Base-by-base conservation (phyloP, 202 grass and related monocot genomes). In the Bolboschoenoplectus hybrid region DNA sequence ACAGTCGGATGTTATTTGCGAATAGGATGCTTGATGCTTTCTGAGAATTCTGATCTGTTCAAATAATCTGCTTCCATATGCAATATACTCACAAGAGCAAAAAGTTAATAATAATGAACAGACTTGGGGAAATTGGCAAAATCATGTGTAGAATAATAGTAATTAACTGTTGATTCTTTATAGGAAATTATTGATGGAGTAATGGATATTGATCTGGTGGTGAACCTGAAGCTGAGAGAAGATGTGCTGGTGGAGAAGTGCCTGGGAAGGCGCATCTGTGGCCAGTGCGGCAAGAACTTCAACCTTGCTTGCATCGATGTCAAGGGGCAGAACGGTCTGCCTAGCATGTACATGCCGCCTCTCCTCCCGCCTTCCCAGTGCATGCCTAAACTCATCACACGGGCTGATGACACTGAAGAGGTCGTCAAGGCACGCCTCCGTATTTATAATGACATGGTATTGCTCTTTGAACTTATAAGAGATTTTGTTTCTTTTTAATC, bases 171-270 rank as follows among this genome's bases (percentile, higher is more conserved):
- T 75, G 17, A 63, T 62, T 26, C 3, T 71, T 8, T 71, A 88
- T 86, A 97, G 94, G 92, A 92, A 92, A 94, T 92, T 69, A 85
- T 97, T 63, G 90, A 92, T 9, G 94, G 84, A 35, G 89, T 94
- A 83, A 88, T 86, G 0, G 90, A 97, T 45, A 94, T 97, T 69
- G 94, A 97, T 84, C 91, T 97, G 88, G 94, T 97, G 5, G 89
- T 97, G 64, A 97, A 97, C 86, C 87, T 97, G 62, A 97, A 97
- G 88, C 77, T 97, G 69, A 90, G 91, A 81, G 90, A 97, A 89
- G 91, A 97, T 75, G 85, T 97, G 16, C 76, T 97, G 74, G 57
- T 94, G 68, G 90, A 94, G 47, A 97, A 97, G 84, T 97, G 94
- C 85, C 91, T 97, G 57, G 94, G 94, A 32, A 89, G 94, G 87